These are phyloP conservation scores for Akanthomyces muscarius DNA, from an alignment of 2,329 filamentous ascomycete species.

Conservation along the genomic window DNA sequence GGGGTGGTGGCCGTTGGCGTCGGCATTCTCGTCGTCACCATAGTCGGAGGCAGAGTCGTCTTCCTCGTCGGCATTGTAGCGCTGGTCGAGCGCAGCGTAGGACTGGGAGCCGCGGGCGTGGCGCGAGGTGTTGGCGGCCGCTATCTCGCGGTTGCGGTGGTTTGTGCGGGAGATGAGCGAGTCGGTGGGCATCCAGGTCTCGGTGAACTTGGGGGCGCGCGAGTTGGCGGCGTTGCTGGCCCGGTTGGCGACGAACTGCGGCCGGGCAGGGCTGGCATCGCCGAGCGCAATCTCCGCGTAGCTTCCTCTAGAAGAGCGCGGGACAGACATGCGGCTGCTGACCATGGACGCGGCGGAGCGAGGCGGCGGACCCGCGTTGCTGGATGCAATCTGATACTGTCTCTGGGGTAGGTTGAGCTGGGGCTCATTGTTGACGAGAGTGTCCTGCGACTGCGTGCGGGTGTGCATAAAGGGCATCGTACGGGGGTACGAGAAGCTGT, in stretches of 20 bases:
- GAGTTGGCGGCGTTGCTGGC: conserved; percentile 22
- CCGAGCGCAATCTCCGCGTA: conserved; percentile 49
- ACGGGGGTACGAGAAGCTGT: conserved; percentile 44
- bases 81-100: conserved; percentile 46
- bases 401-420: conserved; percentile 51
- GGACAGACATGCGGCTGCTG: conserved; percentile 45
- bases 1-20: conserved; percentile 35
- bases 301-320: conserved; percentile 37
- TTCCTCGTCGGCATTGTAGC: conserved; percentile 39
- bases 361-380: conserved; percentile 36
- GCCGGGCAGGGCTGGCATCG: conserved; percentile 32
- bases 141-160: conserved; percentile 44
- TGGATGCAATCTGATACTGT: conserved; percentile 48
- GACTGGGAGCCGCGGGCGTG: conserved; percentile 32
- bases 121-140: conserved; percentile 32
- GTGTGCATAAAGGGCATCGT: conserved; percentile 79
- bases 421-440: conserved; percentile 51
- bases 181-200: conserved; percentile 52
- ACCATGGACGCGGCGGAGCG: conserved; percentile 42
- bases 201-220: conserved; percentile 46
- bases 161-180: conserved; percentile 52
- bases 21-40: conserved; percentile 33
- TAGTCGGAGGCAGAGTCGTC: conserved; percentile 40
- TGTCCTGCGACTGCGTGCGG: conserved; percentile 58
- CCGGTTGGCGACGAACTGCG: conserved; percentile 23